A percentile compares a stretch with the other conserved stretches of the same genome.
phyloP scores from a whole-genome alignment of 352 stramenopile species.

The Globisporangium mamillatum region DNA sequence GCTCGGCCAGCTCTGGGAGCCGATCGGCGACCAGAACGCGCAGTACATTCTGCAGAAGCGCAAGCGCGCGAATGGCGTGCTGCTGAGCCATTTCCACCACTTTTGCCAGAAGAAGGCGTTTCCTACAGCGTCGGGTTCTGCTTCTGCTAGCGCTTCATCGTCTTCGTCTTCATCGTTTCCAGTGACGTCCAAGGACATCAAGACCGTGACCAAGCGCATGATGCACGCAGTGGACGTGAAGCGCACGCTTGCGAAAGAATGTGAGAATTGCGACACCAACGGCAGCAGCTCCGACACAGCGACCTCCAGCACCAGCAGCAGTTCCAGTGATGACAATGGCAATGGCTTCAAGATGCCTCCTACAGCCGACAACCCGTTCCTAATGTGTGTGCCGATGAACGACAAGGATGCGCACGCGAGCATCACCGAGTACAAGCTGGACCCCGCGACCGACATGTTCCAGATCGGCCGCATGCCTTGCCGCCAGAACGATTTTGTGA shows the following conservation, averaged over 20 bases:
- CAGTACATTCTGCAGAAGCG: slow-evolving; percentile 57
- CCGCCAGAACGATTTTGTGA: slow-evolving; percentile 72
- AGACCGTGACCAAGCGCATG: slow-evolving; percentile 48
- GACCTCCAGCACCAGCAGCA: background rate
- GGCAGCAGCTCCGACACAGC: background rate
- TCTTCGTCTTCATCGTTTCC: background rate
- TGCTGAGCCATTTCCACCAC: slow-evolving; percentile 57
- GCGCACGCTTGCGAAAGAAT: background rate
- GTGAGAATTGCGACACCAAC: background rate
- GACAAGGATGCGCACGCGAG: slow-evolving; percentile 51
- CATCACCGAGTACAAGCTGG: slow-evolving; percentile 59
- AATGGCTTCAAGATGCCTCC: background rate
- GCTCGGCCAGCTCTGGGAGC: slow-evolving; percentile 64
- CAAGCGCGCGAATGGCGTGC: slow-evolving; percentile 47
- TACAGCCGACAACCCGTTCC: slow-evolving; percentile 22
- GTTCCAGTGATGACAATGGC: background rate
- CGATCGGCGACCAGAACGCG: slow-evolving; percentile 70
- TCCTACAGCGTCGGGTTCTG: background rate
- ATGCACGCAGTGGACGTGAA: slow-evolving; percentile 46
- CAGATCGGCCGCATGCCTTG: slow-evolving; percentile 82
- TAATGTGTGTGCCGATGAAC: slow-evolving; percentile 75
- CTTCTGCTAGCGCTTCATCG: background rate
- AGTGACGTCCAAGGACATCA: slow-evolving; percentile 33
- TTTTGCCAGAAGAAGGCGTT: slow-evolving; percentile 21
- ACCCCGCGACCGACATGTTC: slow-evolving; percentile 62